These are phyloP conservation scores for Aspergillus sclerotioniger DNA, from an alignment of 495 filamentous ascomycete species.

Conservation along the genomic window DNA sequence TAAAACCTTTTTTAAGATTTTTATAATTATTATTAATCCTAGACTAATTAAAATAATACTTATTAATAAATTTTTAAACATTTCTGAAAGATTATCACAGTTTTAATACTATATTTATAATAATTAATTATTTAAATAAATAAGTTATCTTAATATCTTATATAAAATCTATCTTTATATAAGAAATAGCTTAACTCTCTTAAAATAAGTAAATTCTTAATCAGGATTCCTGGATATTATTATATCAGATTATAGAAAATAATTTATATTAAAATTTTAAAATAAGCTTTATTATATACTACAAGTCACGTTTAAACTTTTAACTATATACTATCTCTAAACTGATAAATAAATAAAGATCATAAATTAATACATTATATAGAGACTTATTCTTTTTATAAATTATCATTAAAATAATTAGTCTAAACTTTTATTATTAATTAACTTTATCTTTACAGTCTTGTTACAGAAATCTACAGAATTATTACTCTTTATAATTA, in stretches of 20 bases:
- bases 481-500: too few relatives aligned
- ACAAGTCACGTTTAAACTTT: neutral
- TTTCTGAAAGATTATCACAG: too few relatives aligned
- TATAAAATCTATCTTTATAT: neutral
- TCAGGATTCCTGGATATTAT: too few relatives aligned
- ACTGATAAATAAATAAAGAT: neutral
- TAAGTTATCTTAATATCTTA: neutral
- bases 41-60: neutral
- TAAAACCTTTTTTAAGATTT: too few relatives aligned
- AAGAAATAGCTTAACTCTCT: neutral
- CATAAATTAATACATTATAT: neutral
- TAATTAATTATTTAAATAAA: too few relatives aligned
- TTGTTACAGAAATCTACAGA: neutral
- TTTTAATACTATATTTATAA: neutral
- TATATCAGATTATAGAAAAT: neutral
- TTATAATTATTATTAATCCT: neutral
- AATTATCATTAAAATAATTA: constrained; percentile 2
- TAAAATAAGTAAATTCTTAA: neutral
- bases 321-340: neutral
- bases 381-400: neutral
- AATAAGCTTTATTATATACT: too few relatives aligned
- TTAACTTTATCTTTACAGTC: neutral
- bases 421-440: neutral
- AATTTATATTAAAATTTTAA: neutral
- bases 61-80: neutral